Conservation (phyloP, 169 alveolate genomes). For the Pseudocohnilembus persalinus region DNA sequence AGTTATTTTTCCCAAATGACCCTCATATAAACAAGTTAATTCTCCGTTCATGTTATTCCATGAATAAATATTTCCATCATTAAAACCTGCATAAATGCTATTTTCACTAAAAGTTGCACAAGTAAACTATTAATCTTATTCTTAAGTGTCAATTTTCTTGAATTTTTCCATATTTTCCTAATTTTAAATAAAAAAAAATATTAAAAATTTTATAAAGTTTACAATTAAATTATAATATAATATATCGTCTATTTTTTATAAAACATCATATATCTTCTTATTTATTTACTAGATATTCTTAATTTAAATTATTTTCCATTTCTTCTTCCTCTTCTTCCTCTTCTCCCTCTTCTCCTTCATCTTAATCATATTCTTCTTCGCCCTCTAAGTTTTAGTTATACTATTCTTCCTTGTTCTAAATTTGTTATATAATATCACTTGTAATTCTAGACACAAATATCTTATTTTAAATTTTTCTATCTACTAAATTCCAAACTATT, state of each 20-base stretch:
- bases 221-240: too few relatives aligned
- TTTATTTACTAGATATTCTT: constrained; percentile 20
- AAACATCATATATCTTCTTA: background rate
- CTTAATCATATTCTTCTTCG: constrained; percentile 21
- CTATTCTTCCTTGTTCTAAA: constrained; percentile 10
- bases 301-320: too few relatives aligned
- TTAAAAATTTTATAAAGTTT: too few relatives aligned
- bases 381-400: constrained; percentile 21
- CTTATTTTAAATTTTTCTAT: constrained; percentile 48
- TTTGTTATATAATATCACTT: constrained; percentile 25
- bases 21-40: constrained; percentile 45
- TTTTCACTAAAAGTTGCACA: constrained; percentile 53
- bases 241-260: background rate
- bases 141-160: constrained; percentile 38
- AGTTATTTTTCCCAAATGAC: constrained; percentile 60
- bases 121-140: constrained; percentile 41
- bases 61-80: constrained; percentile 67
- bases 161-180: background rate
- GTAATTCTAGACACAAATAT: constrained; percentile 35
- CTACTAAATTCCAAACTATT: constrained; percentile 67
- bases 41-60: constrained; percentile 53
- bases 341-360: constrained; percentile 28
- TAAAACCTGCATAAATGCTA: constrained; percentile 66
- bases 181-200: too few relatives aligned
- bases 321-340: constrained; percentile 17